Percentiles rank a stretch among this genome's conserved stretches.
These are phyloP conservation scores for Phellopilus nigrolimitatus DNA, from an alignment of 1,284 basidiomycete species.

Conservation along the genomic window DNA sequence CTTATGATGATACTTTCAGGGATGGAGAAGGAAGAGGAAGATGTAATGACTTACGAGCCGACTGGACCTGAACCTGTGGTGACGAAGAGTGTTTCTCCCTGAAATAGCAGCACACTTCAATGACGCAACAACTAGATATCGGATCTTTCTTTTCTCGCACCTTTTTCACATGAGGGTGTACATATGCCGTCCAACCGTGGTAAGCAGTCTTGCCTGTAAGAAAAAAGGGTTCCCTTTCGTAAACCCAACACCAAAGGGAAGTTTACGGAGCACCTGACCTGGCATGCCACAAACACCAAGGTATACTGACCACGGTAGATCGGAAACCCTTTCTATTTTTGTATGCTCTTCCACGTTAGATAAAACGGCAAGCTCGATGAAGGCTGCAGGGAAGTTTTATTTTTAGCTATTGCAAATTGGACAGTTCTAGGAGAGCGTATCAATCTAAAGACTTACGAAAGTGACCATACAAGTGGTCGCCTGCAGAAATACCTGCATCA, in stretches of 20 bases:
- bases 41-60: constrained; percentile 25
- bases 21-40: not conserved
- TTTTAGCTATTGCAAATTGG: no score
- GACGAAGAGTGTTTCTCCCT: constrained; percentile 28
- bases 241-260: no score
- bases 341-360: not conserved
- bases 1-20: not conserved
- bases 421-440: not conserved
- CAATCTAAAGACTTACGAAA: constrained; percentile 17
- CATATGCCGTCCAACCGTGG: constrained; percentile 25
- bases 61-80: constrained; percentile 29
- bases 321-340: constrained; percentile 15
- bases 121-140: not conserved
- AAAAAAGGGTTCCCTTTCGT: no score
- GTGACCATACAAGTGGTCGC: constrained; percentile 24
- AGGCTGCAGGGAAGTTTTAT: constrained; percentile 3
- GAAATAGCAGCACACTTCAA: not conserved
- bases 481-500: constrained; percentile 18
- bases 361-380: constrained; percentile 9
- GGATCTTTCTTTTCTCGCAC: no score
- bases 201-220: constrained; percentile 20
- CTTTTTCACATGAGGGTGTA: constrained; percentile 24
- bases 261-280: no score
- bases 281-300: constrained; percentile 30
- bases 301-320: constrained; percentile 23